These are phyloP conservation scores for Beauveria brongniartii DNA, from an alignment of 2,329 filamentous ascomycete species.

Conservation along the genomic window DNA sequence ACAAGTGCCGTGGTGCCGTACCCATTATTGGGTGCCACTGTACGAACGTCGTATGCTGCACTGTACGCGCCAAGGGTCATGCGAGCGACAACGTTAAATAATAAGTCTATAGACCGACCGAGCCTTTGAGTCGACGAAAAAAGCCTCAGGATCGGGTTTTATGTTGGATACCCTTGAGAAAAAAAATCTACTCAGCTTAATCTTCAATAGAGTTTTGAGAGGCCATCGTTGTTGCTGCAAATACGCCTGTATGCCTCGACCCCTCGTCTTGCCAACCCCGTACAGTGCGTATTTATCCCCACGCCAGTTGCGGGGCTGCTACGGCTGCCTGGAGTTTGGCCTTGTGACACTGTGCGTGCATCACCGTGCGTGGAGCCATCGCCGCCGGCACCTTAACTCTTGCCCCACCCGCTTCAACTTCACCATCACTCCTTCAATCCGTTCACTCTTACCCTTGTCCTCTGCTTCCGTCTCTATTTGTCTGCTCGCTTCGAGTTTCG, in stretches of 20 bases:
- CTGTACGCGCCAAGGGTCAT: background rate
- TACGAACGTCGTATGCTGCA: background rate
- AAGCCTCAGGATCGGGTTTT: too few relatives aligned
- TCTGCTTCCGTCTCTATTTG: background rate
- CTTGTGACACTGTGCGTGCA: constrained; percentile 9
- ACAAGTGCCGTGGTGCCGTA: background rate
- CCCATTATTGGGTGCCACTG: constrained; percentile 1
- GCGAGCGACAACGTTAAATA: background rate
- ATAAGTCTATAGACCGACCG: background rate
- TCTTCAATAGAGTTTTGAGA: background rate
- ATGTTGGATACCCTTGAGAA: too few relatives aligned
- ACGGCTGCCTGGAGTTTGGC: constrained; percentile 5
- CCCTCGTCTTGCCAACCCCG: background rate
- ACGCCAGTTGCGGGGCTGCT: background rate
- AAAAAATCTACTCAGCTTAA: too few relatives aligned
- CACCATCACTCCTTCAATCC: constrained; percentile 8
- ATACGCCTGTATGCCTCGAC: background rate
- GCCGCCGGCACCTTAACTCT: constrained; percentile 14
- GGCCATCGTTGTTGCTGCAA: background rate
- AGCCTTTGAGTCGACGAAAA: too few relatives aligned
- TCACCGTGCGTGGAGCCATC: constrained; percentile 1
- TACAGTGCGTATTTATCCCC: background rate
- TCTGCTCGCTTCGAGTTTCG: constrained; percentile 6
- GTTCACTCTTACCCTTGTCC: constrained; percentile 11
- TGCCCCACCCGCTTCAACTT: constrained; percentile 25